Percentiles rank a stretch among this genome's conserved stretches.
Evolutionary conservation across 1,284 basidiomycete species (phyloP).

Genomic region (Heliocybe sulcata): DNA sequence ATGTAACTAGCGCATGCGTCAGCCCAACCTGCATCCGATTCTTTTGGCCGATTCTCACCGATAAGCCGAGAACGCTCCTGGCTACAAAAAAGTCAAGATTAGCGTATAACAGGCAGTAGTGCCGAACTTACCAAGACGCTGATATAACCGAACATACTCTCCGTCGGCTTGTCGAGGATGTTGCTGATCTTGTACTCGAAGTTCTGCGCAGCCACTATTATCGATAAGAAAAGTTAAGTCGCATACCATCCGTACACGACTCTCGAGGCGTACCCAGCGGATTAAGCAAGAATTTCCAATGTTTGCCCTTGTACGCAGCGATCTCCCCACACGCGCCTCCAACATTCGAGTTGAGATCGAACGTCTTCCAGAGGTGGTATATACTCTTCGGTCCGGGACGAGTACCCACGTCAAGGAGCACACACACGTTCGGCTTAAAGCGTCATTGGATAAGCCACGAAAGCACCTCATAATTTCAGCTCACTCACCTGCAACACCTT

Average conservation of each 20-base stretch:
- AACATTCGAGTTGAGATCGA: conserved; percentile 89
- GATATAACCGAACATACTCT: conserved; percentile 92
- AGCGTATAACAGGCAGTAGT: not conserved
- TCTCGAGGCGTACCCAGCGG: conserved; percentile 57
- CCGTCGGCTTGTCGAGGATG: conserved; percentile 93
- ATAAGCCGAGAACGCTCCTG: conserved; percentile 94
- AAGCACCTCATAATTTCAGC: not conserved
- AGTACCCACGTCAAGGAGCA: conserved; percentile 92
- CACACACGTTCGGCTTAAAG: conserved; percentile 76
- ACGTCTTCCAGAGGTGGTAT: conserved; percentile 93
- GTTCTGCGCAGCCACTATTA: conserved; percentile 85
- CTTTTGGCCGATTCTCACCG: conserved; percentile 23
- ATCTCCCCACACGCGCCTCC: conserved; percentile 96
- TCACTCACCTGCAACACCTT: conserved; percentile 57
- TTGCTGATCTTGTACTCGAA: conserved; percentile 93
- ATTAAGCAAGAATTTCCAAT: conserved; percentile 76
- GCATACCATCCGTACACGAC: not conserved
- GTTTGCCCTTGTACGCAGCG: conserved; percentile 86
- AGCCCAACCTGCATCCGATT: not conserved
- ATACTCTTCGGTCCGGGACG: conserved; percentile 79
- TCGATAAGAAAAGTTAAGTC: not conserved
- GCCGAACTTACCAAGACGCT: conserved; percentile 56
- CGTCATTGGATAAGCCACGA: not conserved
- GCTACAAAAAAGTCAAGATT: conserved; percentile 33
- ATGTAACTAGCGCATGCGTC: conserved; percentile 50